Conservation (phyloP, 208 protist species). For the Blastocrithidia nonstop region DNA sequence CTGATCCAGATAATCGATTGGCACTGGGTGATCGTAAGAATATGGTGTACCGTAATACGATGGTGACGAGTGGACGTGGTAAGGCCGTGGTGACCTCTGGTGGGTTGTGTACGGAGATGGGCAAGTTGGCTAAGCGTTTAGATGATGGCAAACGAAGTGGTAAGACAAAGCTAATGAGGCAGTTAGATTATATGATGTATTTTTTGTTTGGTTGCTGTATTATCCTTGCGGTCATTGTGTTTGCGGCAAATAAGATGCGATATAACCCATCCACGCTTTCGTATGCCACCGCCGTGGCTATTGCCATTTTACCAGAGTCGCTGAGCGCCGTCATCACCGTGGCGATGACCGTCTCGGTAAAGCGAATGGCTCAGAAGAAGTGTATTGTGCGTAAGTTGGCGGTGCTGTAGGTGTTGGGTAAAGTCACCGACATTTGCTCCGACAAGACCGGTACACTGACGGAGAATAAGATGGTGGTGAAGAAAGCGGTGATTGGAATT, state of each 20-base stretch:
- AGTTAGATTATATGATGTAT: constrained; percentile 83
- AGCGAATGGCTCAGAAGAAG: constrained; percentile 74
- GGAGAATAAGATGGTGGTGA: constrained; percentile 88
- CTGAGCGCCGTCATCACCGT: constrained; percentile 72
- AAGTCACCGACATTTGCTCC: constrained; percentile 85
- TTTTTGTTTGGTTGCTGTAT: constrained; percentile 69
- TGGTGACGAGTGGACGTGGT: constrained; percentile 73
- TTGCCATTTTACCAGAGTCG: constrained; percentile 84
- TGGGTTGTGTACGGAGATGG: constrained; percentile 77
- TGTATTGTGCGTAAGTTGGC: constrained; percentile 73
- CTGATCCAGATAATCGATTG: constrained; percentile 40
- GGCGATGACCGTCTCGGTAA: constrained; percentile 72
- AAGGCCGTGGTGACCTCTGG: constrained; percentile 58
- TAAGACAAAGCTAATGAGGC: constrained; percentile 66
- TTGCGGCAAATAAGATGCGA: constrained; percentile 60
- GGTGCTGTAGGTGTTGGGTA: constrained; percentile 80
- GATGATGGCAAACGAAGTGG: constrained; percentile 13
- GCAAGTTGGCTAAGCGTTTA: constrained; percentile 67
- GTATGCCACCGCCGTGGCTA: constrained; percentile 69
- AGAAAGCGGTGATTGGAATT: constrained; percentile 48
- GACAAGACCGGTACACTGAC: constrained; percentile 92
- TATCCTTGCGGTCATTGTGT: constrained; percentile 60
- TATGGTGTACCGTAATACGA: constrained; percentile 79
- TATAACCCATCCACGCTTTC: constrained; percentile 42
- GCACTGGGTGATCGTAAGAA: constrained; percentile 84